A percentile compares a stretch with the other conserved stretches of the same genome.
These are phyloP conservation scores for Claviceps purpurea DNA, from an alignment of 2,329 filamentous ascomycete genomes.

Conservation along the genomic window DNA sequence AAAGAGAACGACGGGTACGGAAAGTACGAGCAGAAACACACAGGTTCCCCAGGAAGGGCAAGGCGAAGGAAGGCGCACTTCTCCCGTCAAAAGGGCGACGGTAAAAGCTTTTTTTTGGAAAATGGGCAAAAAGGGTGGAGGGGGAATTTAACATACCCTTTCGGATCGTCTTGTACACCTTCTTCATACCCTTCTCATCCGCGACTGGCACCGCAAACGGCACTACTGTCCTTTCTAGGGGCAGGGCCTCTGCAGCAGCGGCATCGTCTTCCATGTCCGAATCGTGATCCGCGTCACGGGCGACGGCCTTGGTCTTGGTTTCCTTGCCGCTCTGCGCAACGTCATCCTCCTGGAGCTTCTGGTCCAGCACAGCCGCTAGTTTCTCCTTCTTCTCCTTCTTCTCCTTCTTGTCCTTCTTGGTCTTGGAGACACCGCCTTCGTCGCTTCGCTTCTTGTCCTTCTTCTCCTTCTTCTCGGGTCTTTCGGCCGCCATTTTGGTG, in stretches of 20 bases:
- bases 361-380: conserved; percentile 51
- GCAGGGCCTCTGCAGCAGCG: conserved; percentile 22
- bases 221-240: conserved; percentile 49
- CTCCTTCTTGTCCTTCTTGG: conserved; percentile 47
- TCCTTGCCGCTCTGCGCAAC: conserved; percentile 24
- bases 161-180: conserved; percentile 42
- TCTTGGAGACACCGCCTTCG: conserved; percentile 37
- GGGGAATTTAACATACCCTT: conserved; percentile 32
- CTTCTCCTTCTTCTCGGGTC: conserved; percentile 39
- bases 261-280: conserved; percentile 33
- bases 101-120: neutral
- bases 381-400: conserved; percentile 67
- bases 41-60: neutral
- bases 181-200: conserved; percentile 61
- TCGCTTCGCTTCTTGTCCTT: conserved; percentile 49
- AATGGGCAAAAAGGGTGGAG: conserved; percentile 2
- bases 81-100: neutral
- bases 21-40: too few species aligned
- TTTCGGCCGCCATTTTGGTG: conserved; percentile 32
- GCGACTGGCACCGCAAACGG: conserved; percentile 74
- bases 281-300: conserved; percentile 26
- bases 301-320: conserved; percentile 19
- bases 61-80: neutral
- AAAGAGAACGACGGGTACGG: neutral
- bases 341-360: conserved; percentile 46